phyloP scores from a whole-genome alignment of 1,139 yeast genomes.

The Yamadazyma kanchanaburiensis region DNA sequence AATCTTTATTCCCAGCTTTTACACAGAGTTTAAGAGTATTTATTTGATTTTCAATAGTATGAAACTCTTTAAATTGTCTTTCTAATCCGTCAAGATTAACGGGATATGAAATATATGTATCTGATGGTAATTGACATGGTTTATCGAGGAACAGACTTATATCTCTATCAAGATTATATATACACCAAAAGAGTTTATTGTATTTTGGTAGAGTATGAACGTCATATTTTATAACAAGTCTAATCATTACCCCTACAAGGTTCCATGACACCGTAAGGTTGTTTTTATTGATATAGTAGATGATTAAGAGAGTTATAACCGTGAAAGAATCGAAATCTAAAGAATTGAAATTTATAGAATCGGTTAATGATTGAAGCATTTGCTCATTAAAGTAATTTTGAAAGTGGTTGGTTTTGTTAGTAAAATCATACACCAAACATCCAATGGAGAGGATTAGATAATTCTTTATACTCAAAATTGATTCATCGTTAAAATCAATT shows the following conservation, averaged over 20 bases:
- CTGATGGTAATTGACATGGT: conserved; percentile 36
- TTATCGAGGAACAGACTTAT: conserved; percentile 27
- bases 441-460: conserved; percentile 41
- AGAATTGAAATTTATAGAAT: conserved; percentile 25
- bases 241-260: conserved; percentile 30
- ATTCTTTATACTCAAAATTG: conserved; percentile 35
- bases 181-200: conserved; percentile 32
- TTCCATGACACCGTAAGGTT: conserved; percentile 32
- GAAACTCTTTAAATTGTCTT: conserved; percentile 7
- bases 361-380: conserved; percentile 31
- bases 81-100: conserved; percentile 1
- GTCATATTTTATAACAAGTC: conserved; percentile 25
- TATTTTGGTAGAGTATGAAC: conserved; percentile 15
- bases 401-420: conserved; percentile 20
- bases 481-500: conserved; percentile 31
- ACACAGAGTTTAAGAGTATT: conserved; percentile 9
- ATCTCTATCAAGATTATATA: conserved; percentile 39
- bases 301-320: conserved; percentile 27
- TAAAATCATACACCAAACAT: conserved; percentile 33
- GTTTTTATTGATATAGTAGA: conserved; percentile 28
- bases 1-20: not conserved
- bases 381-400: conserved; percentile 28
- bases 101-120: conserved; percentile 6
- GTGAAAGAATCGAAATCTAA: conserved; percentile 18
- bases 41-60: conserved; percentile 15